Evolutionary conservation across 2,329 filamentous ascomycete genomes (phyloP).

Genomic region (Trichoderma sp.): DNA sequence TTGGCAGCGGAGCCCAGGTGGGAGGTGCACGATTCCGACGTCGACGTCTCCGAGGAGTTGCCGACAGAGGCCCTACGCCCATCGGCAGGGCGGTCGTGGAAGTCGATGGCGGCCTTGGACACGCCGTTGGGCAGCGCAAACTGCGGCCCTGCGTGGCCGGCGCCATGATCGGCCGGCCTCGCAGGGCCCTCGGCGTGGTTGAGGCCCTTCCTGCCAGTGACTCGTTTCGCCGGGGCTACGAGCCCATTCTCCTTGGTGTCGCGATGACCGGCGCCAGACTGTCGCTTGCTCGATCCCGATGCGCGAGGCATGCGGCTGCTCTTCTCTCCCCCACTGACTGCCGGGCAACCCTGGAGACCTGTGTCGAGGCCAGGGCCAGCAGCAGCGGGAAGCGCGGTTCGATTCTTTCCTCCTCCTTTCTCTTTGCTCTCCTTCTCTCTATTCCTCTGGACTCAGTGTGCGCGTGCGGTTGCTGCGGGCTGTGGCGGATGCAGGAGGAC

Average conservation of each 20-base stretch:
- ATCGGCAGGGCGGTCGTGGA: conserved; percentile 48
- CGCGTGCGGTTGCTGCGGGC: conserved; percentile 13
- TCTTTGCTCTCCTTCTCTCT: not conserved
- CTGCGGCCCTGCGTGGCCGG: conserved; percentile 40
- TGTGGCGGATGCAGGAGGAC: not conserved
- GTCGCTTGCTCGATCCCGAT: conserved; percentile 62
- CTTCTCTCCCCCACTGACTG: conserved; percentile 41
- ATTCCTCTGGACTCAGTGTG: not conserved
- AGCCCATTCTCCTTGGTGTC: conserved; percentile 83
- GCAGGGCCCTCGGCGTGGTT: conserved; percentile 47
- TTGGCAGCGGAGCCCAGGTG: conserved; percentile 40
- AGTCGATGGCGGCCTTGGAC: conserved; percentile 36
- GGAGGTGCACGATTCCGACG: conserved; percentile 55
- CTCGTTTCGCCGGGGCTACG: conserved; percentile 59
- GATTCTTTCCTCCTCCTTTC: not conserved
- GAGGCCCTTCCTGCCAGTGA: conserved; percentile 50
- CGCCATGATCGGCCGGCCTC: conserved; percentile 40
- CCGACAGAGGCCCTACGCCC: conserved; percentile 54
- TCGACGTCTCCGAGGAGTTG: conserved; percentile 55
- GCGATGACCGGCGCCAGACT: conserved; percentile 64
- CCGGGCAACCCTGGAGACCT: conserved; percentile 42
- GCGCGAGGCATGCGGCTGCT: conserved; percentile 60
- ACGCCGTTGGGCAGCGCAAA: conserved; percentile 40
- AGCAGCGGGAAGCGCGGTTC: conserved; percentile 36
- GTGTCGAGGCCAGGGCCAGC: conserved; percentile 42